These are phyloP conservation scores for Rosa multiflora DNA, from an alignment of 306 rosid species.

Conservation along the genomic window DNA sequence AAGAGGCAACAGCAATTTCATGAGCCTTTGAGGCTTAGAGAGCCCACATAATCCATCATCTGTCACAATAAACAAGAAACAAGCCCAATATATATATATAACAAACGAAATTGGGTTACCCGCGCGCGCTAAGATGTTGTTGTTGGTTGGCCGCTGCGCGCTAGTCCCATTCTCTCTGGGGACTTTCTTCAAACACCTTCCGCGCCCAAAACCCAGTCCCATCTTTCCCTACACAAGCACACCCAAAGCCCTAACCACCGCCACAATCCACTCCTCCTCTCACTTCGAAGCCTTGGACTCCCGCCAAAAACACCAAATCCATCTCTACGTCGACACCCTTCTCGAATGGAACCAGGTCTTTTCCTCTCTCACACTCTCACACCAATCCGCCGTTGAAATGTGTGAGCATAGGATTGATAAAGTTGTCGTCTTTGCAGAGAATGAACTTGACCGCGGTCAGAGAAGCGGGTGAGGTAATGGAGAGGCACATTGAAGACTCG, in stretches of 20 bases:
- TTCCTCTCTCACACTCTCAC: not conserved
- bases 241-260: slow-evolving; percentile 26
- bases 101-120: not conserved
- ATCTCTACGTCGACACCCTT: slow-evolving; percentile 73
- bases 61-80: no score
- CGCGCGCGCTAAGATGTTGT: slow-evolving; percentile 42
- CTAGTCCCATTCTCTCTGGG: slow-evolving; percentile 38
- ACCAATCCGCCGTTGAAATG: not conserved
- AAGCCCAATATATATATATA: not conserved
- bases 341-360: slow-evolving; percentile 88
- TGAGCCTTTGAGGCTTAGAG: no score
- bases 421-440: slow-evolving; percentile 39
- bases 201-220: slow-evolving; percentile 27
- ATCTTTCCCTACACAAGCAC: slow-evolving; percentile 31
- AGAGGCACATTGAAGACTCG: slow-evolving; percentile 88
- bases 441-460: slow-evolving; percentile 84
- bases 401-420: not conserved
- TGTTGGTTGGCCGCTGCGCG: slow-evolving; percentile 25
- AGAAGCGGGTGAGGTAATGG: slow-evolving; percentile 72
- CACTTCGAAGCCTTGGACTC: slow-evolving; percentile 52
- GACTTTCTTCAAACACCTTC: slow-evolving; percentile 81
- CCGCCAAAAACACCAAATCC: slow-evolving; percentile 65
- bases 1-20: no score
- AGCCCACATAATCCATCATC: no score
- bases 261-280: slow-evolving; percentile 18